Conservation (phyloP, 2,329 filamentous ascomycete species). For the Fusarium sp. region DNA sequence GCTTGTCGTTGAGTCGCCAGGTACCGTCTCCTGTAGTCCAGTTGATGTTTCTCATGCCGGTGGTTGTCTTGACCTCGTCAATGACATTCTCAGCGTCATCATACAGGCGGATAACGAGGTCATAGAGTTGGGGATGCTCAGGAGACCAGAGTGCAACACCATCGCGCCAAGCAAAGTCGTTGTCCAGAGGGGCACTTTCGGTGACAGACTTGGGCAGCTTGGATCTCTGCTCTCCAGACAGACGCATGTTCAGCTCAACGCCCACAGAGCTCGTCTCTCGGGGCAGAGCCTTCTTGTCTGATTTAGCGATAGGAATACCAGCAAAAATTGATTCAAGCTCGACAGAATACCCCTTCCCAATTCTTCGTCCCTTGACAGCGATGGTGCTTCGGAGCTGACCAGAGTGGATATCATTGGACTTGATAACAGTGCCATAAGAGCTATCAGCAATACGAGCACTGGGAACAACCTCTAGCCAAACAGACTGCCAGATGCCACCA, state of each 20-base stretch:
- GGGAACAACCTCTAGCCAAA: conserved; percentile 66
- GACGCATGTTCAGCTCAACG: conserved; percentile 58
- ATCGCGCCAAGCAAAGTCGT: conserved; percentile 57
- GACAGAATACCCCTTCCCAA: conserved; percentile 57
- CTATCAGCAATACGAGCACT: conserved; percentile 61
- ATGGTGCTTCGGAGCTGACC: conserved; percentile 62
- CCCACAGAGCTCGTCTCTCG: conserved; percentile 59
- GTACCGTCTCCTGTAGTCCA: conserved; percentile 67
- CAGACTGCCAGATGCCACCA: conserved; percentile 66
- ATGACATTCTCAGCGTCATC: conserved; percentile 52
- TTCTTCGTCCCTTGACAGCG: conserved; percentile 58
- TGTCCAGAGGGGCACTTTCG: conserved; percentile 46
- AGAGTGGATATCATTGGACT: conserved; percentile 61
- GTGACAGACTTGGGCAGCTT: conserved; percentile 50
- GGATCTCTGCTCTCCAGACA: conserved; percentile 53
- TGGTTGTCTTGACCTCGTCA: conserved; percentile 67
- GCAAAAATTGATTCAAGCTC: conserved; percentile 63
- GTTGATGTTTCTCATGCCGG: conserved; percentile 67
- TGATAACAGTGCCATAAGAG: conserved; percentile 66
- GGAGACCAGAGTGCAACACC: conserved; percentile 71
- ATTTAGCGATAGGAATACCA: conserved; percentile 57
- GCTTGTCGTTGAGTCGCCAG: conserved; percentile 66
- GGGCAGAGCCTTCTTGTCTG: conserved; percentile 54
- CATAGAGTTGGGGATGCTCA: conserved; percentile 66
- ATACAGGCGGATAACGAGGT: conserved; percentile 61